Evolutionary conservation across 108 stramenopile species (phyloP).

Genomic region (Fistulifera solaris): DNA sequence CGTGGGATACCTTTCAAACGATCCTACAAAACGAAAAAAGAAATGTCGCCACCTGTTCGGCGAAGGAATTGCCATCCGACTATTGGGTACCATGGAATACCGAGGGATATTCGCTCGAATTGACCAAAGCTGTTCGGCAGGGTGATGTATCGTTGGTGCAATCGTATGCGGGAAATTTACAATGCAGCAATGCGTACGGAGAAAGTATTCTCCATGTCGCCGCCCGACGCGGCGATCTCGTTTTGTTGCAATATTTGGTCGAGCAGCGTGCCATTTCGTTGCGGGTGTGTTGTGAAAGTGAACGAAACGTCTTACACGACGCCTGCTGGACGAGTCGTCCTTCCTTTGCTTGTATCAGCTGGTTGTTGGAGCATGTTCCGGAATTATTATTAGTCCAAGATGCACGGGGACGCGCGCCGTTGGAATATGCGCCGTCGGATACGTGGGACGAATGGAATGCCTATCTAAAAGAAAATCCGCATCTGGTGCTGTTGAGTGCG

Average conservation of each 20-base stretch:
- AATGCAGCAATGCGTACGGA: slow-evolving; percentile 62
- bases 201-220: slow-evolving; percentile 77
- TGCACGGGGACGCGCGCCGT: slow-evolving; percentile 45
- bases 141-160: too few species aligned
- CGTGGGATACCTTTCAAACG: too few species aligned
- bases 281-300: slow-evolving; percentile 51
- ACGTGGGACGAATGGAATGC: slow-evolving; percentile 52
- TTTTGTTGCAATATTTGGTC: slow-evolving; percentile 40
- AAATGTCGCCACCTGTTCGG: too few species aligned
- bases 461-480: slow-evolving; percentile 23
- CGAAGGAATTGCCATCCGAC: too few species aligned
- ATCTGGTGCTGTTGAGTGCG: too few species aligned
- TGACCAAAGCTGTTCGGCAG: too few species aligned
- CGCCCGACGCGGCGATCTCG: slow-evolving; percentile 40
- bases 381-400: slow-evolving; percentile 25
- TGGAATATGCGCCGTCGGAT: slow-evolving; percentile 52
- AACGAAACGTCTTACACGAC: slow-evolving; percentile 67
- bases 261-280: slow-evolving; percentile 36
- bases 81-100: too few species aligned
- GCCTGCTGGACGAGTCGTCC: slow-evolving; percentile 65
- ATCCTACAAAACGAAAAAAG: too few species aligned
- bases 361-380: slow-evolving; percentile 20
- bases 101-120: too few species aligned
- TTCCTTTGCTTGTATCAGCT: slow-evolving; percentile 22
- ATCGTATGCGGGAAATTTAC: slow-evolving; percentile 8